Conservation (phyloP, 352 stramenopile species). For the Pilasporangium apinafurcum region DNA sequence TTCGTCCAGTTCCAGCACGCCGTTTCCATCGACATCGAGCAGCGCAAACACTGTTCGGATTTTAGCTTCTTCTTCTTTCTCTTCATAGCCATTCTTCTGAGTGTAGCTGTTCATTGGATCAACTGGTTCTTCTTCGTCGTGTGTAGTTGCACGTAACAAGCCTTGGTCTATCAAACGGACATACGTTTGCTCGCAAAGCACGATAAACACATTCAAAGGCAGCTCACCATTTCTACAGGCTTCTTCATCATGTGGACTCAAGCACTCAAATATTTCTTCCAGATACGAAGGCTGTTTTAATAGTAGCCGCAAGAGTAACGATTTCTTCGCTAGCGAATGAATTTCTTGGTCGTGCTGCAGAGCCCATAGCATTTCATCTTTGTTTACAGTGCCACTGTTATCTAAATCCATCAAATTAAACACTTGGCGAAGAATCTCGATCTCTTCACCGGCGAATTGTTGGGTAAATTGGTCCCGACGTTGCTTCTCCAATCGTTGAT, state of each 20-base stretch:
- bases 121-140: neutral
- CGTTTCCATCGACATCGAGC: slow-evolving; percentile 53
- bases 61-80: slow-evolving; percentile 32
- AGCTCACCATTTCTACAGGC: slow-evolving; percentile 16
- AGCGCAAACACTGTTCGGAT: slow-evolving; percentile 49
- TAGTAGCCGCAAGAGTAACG: slow-evolving; percentile 33
- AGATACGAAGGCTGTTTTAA: slow-evolving; percentile 42
- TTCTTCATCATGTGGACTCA: neutral
- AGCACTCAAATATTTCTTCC: slow-evolving; percentile 21
- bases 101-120: neutral
- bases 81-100: slow-evolving; percentile 3
- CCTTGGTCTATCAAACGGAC: slow-evolving; percentile 32
- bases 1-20: slow-evolving; percentile 55
- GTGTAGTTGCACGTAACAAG: slow-evolving; percentile 3
- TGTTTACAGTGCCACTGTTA: slow-evolving; percentile 52
- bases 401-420: slow-evolving; percentile 67
- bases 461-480: neutral
- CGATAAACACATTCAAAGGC: slow-evolving; percentile 44
- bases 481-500: neutral
- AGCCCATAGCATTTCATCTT: slow-evolving; percentile 59
- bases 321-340: slow-evolving; percentile 32
- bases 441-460: slow-evolving; percentile 33
- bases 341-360: slow-evolving; percentile 55
- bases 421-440: slow-evolving; percentile 24
- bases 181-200: slow-evolving; percentile 41